These are phyloP conservation scores for Symbiotaphrina buchneri DNA, from an alignment of 495 filamentous ascomycete species.

Conservation along the genomic window DNA sequence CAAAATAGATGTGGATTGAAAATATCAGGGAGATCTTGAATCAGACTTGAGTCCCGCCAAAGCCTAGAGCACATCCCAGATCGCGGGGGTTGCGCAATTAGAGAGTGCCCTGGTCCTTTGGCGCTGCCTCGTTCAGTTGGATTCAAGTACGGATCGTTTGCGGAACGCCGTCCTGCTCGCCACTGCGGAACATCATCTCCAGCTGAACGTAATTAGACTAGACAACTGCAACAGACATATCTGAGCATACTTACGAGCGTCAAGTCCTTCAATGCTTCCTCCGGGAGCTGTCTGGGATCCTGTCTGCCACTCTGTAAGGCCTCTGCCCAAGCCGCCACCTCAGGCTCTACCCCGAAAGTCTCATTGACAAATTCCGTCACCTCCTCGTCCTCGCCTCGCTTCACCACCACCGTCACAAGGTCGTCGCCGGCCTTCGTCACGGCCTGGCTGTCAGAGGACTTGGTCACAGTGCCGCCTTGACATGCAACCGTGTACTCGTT, in stretches of 20 bases:
- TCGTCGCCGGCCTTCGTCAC: constrained; percentile 21
- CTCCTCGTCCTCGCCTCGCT: constrained; percentile 16
- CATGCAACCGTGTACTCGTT: constrained; percentile 26
- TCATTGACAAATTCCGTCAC: constrained; percentile 30
- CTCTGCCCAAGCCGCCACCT: constrained; percentile 43
- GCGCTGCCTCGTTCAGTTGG: no score
- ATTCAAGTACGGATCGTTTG: no score
- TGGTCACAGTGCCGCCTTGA: constrained; percentile 24
- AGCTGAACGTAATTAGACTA: background rate
- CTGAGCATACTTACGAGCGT: constrained; percentile 26
- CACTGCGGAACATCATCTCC: constrained; percentile 3
- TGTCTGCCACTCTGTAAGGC: constrained; percentile 22
- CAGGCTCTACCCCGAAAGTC: constrained; percentile 35
- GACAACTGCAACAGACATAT: background rate
- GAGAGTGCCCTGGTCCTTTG: no score
- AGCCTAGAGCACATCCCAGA: no score
- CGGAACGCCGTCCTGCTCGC: background rate
- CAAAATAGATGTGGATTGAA: no score
- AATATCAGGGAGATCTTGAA: no score
- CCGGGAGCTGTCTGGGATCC: constrained; percentile 32
- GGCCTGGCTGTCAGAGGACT: constrained; percentile 28
- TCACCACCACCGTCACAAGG: constrained; percentile 15
- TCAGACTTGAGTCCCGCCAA: no score
- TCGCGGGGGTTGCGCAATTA: no score
- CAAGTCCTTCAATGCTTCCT: constrained; percentile 47